Percentiles rank a stretch among this genome's conserved stretches.
phyloP scores from a whole-genome alignment of 2,329 filamentous ascomycete genomes.

The Aspergillus ochraceus region DNA sequence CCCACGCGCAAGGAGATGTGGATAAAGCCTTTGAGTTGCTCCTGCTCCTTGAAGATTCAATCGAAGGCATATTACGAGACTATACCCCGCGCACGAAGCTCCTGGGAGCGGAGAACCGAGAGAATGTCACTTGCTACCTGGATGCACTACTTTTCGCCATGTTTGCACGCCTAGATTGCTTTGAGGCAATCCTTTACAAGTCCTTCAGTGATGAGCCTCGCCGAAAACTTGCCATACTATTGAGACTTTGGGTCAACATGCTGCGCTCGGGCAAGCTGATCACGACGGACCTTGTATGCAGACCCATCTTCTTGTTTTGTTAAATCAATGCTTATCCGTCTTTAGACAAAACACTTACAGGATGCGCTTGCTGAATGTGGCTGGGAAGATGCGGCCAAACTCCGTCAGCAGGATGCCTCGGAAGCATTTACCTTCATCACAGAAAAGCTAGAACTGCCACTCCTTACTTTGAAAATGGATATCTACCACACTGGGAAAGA shows the following conservation, averaged over 20 bases:
- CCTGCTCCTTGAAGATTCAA: slow-evolving; percentile 75
- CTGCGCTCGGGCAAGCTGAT: slow-evolving; percentile 82
- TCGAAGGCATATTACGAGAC: slow-evolving; percentile 72
- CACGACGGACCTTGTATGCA: slow-evolving; percentile 72
- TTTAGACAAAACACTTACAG: slow-evolving; percentile 77
- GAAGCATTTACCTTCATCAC: slow-evolving; percentile 96
- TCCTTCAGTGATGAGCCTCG: slow-evolving; percentile 71
- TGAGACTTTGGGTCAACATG: slow-evolving; percentile 93
- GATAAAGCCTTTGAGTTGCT: slow-evolving; percentile 76
- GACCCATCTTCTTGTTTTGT: neutral
- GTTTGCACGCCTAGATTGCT: slow-evolving; percentile 87
- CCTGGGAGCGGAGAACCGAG: slow-evolving; percentile 81
- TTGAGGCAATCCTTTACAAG: slow-evolving; percentile 87
- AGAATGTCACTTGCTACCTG: slow-evolving; percentile 89
- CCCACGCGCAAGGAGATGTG: slow-evolving; percentile 67
- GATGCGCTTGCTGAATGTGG: slow-evolving; percentile 80
- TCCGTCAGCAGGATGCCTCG: slow-evolving; percentile 91
- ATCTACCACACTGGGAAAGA: slow-evolving; percentile 89
- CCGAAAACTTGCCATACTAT: slow-evolving; percentile 70
- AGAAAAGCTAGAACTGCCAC: slow-evolving; percentile 79
- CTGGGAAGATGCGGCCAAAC: slow-evolving; percentile 74
- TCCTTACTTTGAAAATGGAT: slow-evolving; percentile 89
- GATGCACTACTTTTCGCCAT: slow-evolving; percentile 92
- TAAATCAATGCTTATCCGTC: slow-evolving; percentile 1
- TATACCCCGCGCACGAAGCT: slow-evolving; percentile 73